Conservation (phyloP, 768 basidiomycete species). For the Atractiella rhizophila region DNA sequence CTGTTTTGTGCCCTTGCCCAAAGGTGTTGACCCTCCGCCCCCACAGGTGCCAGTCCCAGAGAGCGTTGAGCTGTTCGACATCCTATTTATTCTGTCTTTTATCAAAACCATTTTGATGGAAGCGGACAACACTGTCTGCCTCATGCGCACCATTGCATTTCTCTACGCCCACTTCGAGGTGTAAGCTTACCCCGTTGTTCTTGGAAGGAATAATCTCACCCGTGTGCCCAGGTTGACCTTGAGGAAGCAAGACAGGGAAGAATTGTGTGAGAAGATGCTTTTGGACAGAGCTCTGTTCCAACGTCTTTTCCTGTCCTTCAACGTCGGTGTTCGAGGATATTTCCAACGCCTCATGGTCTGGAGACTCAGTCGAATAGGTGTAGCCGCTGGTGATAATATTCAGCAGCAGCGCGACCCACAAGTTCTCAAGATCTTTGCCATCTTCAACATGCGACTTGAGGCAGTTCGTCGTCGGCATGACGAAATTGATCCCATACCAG, state of each 20-base stretch:
- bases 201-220: background rate
- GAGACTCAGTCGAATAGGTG: constrained; percentile 23
- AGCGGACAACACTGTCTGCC: constrained; percentile 25
- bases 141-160: constrained; percentile 25
- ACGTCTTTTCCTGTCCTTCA: constrained; percentile 24
- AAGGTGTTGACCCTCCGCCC: too few relatives aligned
- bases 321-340: constrained; percentile 17
- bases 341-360: constrained; percentile 23
- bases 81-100: constrained; percentile 22
- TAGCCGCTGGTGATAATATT: constrained; percentile 12
- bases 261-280: constrained; percentile 22
- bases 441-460: constrained; percentile 24
- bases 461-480: constrained; percentile 21
- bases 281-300: constrained; percentile 23
- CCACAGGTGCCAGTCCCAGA: background rate
- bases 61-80: constrained; percentile 19
- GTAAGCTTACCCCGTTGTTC: background rate
- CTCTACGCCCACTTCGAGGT: constrained; percentile 26
- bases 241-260: constrained; percentile 19
- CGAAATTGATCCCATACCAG: constrained; percentile 22
- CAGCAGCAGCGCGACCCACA: constrained; percentile 7
- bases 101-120: constrained; percentile 21
- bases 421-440: constrained; percentile 19
- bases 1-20: too few relatives aligned
- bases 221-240: constrained; percentile 18